Evolutionary conservation across 2,329 filamentous ascomycete genomes (phyloP), one percentile per base, ranked within the genome.

Genomic region (Phyllosticta citrichinensis): DNA sequence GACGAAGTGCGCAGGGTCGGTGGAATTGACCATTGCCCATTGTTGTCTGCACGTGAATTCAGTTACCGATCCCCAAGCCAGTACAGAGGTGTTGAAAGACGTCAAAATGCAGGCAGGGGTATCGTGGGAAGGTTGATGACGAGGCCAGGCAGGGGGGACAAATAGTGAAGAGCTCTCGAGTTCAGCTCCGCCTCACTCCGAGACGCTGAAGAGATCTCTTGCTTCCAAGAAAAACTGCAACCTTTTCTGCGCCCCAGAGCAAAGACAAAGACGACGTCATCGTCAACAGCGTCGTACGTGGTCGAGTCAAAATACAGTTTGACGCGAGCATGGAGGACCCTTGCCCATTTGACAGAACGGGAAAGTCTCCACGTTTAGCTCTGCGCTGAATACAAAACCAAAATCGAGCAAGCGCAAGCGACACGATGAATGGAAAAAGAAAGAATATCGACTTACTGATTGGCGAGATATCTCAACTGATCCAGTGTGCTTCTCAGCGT

Each of bases 1-100:
- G 56, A 66, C 55, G 57, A 67, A 63, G 22, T 74, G 74, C 73
- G 6, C 74, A 67, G 62, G 82, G 79, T 61, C 77, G 77, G 50
- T 66, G 55, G 63, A 68, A 65, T 54, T 61, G 1, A 55, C 51
- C 55, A 61, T 54, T 12, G 73, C 76, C 68, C 75, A 81, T 14
- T 75, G 72, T 65, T 79, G 79, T 63, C 79, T 71, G 53, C 52
- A 20, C 20, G 24, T 27, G 17, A 14, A 27, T 22, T 53, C 11
- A 17, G 20, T 19, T 12, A 12, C 8, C 22, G 70, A 2, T 73
- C 64, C 17, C 66, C 65, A 20, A 63, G 57, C 0, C 62, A 53
- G 2, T 64, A 47, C 12, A n/a, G 40, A 47, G 40, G 17, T n/a
- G 17, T 47, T 47, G 40, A 47, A 47, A n/a, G n/a, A n/a, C 3